Conservation (phyloP, 2,329 filamentous ascomycete species). For the Nannizziopsis arthrosporioides region DNA sequence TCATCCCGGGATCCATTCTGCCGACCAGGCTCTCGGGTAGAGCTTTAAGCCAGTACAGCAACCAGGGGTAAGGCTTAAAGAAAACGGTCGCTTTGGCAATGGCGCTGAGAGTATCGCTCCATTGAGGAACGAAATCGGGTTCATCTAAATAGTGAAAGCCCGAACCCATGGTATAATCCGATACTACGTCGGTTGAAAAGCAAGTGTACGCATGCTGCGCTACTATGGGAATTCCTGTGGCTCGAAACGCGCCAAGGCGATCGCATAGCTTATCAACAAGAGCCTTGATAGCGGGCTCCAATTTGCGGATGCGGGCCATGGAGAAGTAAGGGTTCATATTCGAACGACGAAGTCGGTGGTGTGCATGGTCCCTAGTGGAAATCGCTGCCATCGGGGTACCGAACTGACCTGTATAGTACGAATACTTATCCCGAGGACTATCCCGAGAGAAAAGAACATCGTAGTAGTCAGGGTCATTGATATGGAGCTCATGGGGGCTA, state of each 20-base stretch:
- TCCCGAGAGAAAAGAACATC: constrained; percentile 16
- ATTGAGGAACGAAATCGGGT: constrained; percentile 23
- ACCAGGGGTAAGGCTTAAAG: constrained; percentile 9
- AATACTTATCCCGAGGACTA: constrained; percentile 16
- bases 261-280: constrained; percentile 19
- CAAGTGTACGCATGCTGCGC: constrained; percentile 28
- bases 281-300: constrained; percentile 15
- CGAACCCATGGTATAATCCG: constrained; percentile 29
- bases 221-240: constrained; percentile 4
- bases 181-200: constrained; percentile 37
- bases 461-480: constrained; percentile 20
- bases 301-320: constrained; percentile 13
- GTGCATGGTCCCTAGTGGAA: constrained; percentile 17
- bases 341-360: constrained; percentile 19
- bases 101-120: constrained; percentile 20
- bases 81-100: constrained; percentile 14
- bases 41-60: constrained; percentile 6
- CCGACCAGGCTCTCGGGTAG: constrained; percentile 8
- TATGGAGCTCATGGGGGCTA: constrained; percentile 25
- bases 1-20: constrained; percentile 9
- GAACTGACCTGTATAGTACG: constrained; percentile 17
- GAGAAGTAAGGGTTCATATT: constrained; percentile 22
- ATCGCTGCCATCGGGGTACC: constrained; percentile 22
- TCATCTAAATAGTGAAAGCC: constrained; percentile 24
- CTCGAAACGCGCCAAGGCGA: constrained; percentile 17